These are phyloP conservation scores for Corynespora cassiicola DNA, from an alignment of 2,329 filamentous ascomycete genomes.

Conservation along the genomic window DNA sequence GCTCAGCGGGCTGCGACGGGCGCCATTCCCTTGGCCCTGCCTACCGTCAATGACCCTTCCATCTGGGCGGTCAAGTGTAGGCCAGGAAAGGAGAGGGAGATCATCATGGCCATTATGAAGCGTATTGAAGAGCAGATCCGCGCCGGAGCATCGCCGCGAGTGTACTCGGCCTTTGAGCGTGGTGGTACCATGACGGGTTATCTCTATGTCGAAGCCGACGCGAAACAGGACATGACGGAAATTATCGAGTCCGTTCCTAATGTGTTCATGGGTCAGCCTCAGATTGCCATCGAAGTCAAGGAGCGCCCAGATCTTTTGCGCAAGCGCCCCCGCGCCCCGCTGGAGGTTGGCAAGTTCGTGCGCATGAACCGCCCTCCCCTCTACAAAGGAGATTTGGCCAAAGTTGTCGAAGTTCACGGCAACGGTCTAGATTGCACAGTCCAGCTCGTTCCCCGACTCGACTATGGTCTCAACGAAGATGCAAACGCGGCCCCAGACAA, in stretches of 20 bases:
- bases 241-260: slow-evolving; percentile 86
- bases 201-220: slow-evolving; percentile 91
- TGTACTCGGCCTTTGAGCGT: slow-evolving; percentile 91
- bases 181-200: slow-evolving; percentile 90
- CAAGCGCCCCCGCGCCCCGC: slow-evolving; percentile 78
- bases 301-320: slow-evolving; percentile 97
- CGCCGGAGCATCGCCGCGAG: slow-evolving; percentile 80
- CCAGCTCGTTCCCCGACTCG: slow-evolving; percentile 85
- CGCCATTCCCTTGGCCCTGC: slow-evolving; percentile 70
- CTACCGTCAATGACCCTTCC: slow-evolving; percentile 91
- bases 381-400: slow-evolving; percentile 88
- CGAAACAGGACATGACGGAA: slow-evolving; percentile 83
- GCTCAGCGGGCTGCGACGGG: slow-evolving; percentile 37
- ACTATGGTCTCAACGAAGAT: slow-evolving; percentile 91
- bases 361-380: slow-evolving; percentile 80
- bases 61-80: slow-evolving; percentile 96
- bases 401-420: slow-evolving; percentile 89
- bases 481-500: slow-evolving; percentile 54
- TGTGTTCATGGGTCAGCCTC: slow-evolving; percentile 86
- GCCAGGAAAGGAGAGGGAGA: slow-evolving; percentile 93
- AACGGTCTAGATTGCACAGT: slow-evolving; percentile 90
- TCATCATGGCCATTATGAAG: slow-evolving; percentile 86
- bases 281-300: slow-evolving; percentile 90
- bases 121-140: slow-evolving; percentile 80
- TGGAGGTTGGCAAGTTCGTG: slow-evolving; percentile 91